Conservation (phyloP, 2,329 filamentous ascomycete species). For the Diplodia corticola region DNA sequence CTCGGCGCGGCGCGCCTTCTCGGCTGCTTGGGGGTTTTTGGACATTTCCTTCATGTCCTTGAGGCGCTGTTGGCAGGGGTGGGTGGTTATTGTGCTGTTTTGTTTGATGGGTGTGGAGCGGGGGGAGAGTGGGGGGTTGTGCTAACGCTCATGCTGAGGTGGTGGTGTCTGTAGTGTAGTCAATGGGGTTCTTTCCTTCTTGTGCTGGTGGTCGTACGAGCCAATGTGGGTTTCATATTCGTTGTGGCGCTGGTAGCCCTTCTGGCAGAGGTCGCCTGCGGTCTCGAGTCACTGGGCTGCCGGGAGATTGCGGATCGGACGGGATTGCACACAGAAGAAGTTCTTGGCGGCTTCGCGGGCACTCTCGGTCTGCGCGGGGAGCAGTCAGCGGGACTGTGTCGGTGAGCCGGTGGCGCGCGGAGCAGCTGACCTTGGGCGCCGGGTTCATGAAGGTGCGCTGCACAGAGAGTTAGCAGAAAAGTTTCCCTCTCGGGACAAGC, state of each 20-base stretch:
- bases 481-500: neutral
- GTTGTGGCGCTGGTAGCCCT: conserved; percentile 92
- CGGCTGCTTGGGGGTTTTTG: conserved; percentile 66
- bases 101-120: neutral
- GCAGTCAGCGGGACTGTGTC: conserved; percentile 17
- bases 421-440: conserved; percentile 43
- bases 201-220: conserved; percentile 94
- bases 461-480: neutral
- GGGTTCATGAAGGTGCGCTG: conserved; percentile 52
- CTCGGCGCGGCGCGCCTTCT: conserved; percentile 67
- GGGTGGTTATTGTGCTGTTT: neutral
- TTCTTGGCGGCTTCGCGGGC: conserved; percentile 76
- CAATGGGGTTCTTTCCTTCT: conserved; percentile 55
- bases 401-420: neutral
- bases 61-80: conserved; percentile 53
- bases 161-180: conserved; percentile 27
- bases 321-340: conserved; percentile 66
- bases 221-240: conserved; percentile 94
- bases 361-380: conserved; percentile 51
- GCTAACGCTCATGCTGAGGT: neutral
- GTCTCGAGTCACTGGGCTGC: neutral
- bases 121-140: neutral
- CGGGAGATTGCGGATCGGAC: neutral
- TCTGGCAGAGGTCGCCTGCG: conserved; percentile 74
- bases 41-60: conserved; percentile 87